A percentile compares a stretch with the other conserved stretches of the same genome.
These are phyloP conservation scores for Gleditsia sinensis DNA, from an alignment of 306 rosid species.

Conservation along the genomic window DNA sequence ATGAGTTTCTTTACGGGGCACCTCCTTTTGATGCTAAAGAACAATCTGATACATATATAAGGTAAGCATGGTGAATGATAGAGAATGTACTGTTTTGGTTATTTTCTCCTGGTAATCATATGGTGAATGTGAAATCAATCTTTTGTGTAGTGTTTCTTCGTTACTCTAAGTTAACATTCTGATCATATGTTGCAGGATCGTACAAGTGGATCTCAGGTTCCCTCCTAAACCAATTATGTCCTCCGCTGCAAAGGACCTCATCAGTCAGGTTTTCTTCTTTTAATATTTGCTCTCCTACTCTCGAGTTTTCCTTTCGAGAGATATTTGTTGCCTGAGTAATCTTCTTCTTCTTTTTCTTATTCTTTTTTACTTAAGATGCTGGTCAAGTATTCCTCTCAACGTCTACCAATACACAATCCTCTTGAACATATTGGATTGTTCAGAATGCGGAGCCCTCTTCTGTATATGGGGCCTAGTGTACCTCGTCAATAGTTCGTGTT, in stretches of 20 bases:
- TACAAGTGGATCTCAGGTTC: conserved; percentile 90
- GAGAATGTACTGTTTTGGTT: neutral
- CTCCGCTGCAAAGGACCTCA: conserved; percentile 86
- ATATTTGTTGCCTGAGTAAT: conserved; percentile 8
- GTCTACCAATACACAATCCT: conserved; percentile 82
- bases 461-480: conserved; percentile 58
- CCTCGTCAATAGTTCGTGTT: neutral
- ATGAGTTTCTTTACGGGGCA: conserved; percentile 89
- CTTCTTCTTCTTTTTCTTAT: neutral
- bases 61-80: conserved; percentile 44
- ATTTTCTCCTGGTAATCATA: neutral
- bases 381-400: conserved; percentile 79
- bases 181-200: conserved; percentile 56
- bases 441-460: conserved; percentile 94
- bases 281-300: neutral
- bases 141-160: neutral
- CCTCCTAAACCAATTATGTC: conserved; percentile 89
- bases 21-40: conserved; percentile 98
- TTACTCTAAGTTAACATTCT: neutral
- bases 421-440: conserved; percentile 93
- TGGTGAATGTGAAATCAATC: neutral
- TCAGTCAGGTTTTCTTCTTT: conserved; percentile 67
- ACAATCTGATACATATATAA: conserved; percentile 93
- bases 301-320: neutral
- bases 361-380: conserved; percentile 60